Evolutionary conservation across 2,329 filamentous ascomycete genomes (phyloP).

Genomic region (Colletotrichum somersetense): DNA sequence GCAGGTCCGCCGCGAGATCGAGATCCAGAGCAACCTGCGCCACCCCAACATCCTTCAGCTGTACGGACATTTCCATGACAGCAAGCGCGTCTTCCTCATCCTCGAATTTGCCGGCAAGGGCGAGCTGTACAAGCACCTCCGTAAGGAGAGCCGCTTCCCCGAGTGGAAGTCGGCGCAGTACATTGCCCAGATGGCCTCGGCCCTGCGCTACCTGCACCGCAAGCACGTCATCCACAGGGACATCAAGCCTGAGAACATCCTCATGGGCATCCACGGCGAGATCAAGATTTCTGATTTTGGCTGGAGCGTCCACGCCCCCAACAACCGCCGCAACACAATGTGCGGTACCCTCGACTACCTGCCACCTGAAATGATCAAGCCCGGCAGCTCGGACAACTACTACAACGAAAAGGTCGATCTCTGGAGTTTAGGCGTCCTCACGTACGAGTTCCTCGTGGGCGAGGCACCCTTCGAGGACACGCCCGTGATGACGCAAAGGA

Average conservation of each 20-base stretch:
- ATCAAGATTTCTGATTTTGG: constrained; percentile 99
- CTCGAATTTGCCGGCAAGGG: constrained; percentile 89
- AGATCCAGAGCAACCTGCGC: constrained; percentile 88
- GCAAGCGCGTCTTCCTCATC: constrained; percentile 88
- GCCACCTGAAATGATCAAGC: constrained; percentile 96
- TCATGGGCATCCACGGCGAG: constrained; percentile 95
- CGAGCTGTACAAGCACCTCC: constrained; percentile 88
- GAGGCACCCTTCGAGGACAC: constrained; percentile 98
- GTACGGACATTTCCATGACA: constrained; percentile 91
- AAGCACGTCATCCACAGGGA: constrained; percentile 98
- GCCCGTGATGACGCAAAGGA: constrained; percentile 90
- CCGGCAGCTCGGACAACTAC: constrained; percentile 83
- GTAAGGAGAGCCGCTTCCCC: constrained; percentile 82
- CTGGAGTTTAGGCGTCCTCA: constrained; percentile 95
- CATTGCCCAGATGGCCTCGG: constrained; percentile 91
- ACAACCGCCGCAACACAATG: constrained; percentile 93
- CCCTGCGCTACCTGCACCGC: constrained; percentile 89
- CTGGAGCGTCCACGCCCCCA: constrained; percentile 97
- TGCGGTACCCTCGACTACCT: constrained; percentile 98
- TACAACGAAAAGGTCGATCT: constrained; percentile 97
- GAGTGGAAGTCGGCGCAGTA: constrained; percentile 91
- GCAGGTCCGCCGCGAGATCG: constrained; percentile 88
- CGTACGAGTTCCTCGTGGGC: constrained; percentile 95
- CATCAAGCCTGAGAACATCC: constrained; percentile 98
- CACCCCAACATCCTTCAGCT: constrained; percentile 88